phyloP scores from a whole-genome alignment of 225 moss, liverwort and hornwort species.

The Pseudoscleropodium purum region DNA sequence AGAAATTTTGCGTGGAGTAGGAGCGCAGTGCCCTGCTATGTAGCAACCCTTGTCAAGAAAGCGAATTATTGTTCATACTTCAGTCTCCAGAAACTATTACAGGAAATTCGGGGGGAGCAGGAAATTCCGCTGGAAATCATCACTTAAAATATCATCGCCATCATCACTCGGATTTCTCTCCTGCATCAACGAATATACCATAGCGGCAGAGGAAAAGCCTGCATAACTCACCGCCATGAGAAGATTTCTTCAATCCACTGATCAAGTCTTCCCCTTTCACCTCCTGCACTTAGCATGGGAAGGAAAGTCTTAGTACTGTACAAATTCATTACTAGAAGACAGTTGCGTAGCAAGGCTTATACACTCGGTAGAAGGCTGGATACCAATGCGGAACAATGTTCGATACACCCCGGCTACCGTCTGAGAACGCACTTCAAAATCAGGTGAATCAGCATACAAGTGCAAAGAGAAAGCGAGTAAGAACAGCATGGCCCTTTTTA shows the following conservation, averaged over 20 bases:
- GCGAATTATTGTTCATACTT: neutral
- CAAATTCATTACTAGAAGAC: neutral
- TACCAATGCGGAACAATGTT: neutral
- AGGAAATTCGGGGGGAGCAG: neutral
- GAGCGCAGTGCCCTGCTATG: neutral
- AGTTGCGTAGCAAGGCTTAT: neutral
- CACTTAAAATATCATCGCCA: neutral
- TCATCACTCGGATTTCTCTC: neutral
- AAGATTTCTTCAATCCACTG: neutral
- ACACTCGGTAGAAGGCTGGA: neutral
- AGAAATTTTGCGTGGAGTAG: neutral
- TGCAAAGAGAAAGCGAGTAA: neutral
- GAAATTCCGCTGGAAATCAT: neutral
- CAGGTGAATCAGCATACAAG: neutral
- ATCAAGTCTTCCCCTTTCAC: neutral
- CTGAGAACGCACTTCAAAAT: neutral
- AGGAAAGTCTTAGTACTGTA: neutral
- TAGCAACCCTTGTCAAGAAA: neutral
- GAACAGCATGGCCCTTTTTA: neutral
- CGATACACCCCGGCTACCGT: neutral
- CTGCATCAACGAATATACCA: neutral
- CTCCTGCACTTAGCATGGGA: slow-evolving; percentile 8
- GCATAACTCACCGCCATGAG: slow-evolving; percentile 34
- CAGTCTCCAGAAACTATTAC: neutral
- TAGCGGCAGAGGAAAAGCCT: neutral